Conservation (phyloP, 1,284 basidiomycete species). For the Ustilago xerochloae region DNA sequence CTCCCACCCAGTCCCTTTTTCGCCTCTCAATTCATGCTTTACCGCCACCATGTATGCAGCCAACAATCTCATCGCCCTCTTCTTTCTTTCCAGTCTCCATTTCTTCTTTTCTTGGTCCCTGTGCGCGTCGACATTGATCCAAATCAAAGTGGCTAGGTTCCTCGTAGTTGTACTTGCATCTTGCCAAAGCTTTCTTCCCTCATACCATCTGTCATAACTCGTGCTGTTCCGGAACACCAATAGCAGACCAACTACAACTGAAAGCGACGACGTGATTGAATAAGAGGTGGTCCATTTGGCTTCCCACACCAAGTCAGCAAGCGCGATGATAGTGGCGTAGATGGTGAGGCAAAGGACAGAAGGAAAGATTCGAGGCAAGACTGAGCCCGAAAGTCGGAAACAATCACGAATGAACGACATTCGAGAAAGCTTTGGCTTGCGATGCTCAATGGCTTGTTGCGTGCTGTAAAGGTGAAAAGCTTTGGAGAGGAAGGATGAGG, state of each 20-base stretch:
- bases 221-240: conserved; percentile 68
- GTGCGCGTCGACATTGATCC: conserved; percentile 76
- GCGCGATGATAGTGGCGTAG: conserved; percentile 74
- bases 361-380: conserved; percentile 72
- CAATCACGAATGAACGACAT: conserved; percentile 86
- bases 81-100: conserved; percentile 76
- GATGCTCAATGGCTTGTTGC: conserved; percentile 33
- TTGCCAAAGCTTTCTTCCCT: conserved; percentile 84
- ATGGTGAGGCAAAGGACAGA: conserved; percentile 84
- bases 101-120: conserved; percentile 22
- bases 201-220: conserved; percentile 76
- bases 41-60: conserved; percentile 77
- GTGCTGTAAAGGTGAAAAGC: conserved; percentile 27
- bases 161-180: conserved; percentile 71
- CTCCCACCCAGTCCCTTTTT: conserved; percentile 15
- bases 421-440: conserved; percentile 23
- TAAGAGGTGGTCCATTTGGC: conserved; percentile 75
- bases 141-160: conserved; percentile 77
- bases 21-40: conserved; percentile 80
- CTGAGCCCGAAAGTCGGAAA: conserved; percentile 74
- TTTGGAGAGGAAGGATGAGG: conserved; percentile 16
- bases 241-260: conserved; percentile 80
- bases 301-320: conserved; percentile 74
- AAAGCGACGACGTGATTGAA: conserved; percentile 82
- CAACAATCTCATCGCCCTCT: conserved; percentile 77